phyloP scores from a whole-genome alignment of 805 yeast species.

The Lipomyces japonicus region DNA sequence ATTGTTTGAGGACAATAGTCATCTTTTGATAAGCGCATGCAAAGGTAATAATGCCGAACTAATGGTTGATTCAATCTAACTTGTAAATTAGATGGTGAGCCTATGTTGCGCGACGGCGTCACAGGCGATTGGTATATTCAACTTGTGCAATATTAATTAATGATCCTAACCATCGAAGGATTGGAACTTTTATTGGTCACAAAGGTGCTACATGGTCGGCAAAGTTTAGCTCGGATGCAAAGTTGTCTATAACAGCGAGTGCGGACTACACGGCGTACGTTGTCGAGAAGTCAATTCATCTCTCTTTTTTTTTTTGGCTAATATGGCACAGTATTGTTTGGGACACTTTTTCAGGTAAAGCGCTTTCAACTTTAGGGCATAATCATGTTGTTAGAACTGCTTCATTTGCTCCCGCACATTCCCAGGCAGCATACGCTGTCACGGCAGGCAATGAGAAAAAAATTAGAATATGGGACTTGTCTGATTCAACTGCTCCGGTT shows the following conservation, averaged over 20 bases:
- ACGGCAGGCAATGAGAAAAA: conserved; percentile 35
- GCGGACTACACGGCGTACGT: conserved; percentile 37
- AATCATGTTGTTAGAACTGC: conserved; percentile 28
- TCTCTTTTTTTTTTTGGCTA: not conserved
- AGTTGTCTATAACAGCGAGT: conserved; percentile 34
- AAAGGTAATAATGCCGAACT: conserved; percentile 35
- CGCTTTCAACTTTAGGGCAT: conserved; percentile 10
- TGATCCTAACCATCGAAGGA: conserved; percentile 14
- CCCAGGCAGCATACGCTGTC: conserved; percentile 17
- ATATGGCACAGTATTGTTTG: conserved; percentile 18
- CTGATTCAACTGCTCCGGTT: conserved; percentile 10
- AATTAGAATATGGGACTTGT: conserved; percentile 31
- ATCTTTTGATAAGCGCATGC: conserved; percentile 36
- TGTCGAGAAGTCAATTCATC: not conserved
- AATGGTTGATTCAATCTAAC: not conserved
- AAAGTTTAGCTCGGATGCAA: conserved; percentile 30
- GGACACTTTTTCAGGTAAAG: conserved; percentile 18
- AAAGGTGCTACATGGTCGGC: conserved; percentile 39
- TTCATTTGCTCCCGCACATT: conserved; percentile 15
- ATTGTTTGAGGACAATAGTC: conserved; percentile 21
- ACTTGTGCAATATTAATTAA: not conserved
- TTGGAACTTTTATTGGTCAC: conserved; percentile 39
- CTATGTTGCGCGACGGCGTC: conserved; percentile 37
- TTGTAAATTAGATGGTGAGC: conserved; percentile 34
- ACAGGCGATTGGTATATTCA: conserved; percentile 37